A percentile compares a stretch with the other conserved stretches of the same genome.
These are phyloP conservation scores for Eucalyptus viminalis DNA, from an alignment of 345 rosid species.

Conservation along the genomic window DNA sequence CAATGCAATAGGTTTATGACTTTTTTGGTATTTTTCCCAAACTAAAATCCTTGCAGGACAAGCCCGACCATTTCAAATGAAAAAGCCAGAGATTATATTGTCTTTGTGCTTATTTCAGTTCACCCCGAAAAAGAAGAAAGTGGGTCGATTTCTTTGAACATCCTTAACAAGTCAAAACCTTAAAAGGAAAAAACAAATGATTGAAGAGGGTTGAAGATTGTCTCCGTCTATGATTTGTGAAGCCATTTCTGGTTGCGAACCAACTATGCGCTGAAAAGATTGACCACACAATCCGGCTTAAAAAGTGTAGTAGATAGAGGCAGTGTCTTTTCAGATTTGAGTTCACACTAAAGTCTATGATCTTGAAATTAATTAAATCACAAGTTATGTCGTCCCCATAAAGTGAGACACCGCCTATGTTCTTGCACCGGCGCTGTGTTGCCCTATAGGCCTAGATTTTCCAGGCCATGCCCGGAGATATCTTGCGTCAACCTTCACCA, in stretches of 20 bases:
- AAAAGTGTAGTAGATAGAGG: neutral
- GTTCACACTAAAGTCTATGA: neutral
- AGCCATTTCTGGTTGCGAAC: neutral
- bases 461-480: neutral
- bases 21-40: too few relatives aligned
- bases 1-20: too few relatives aligned
- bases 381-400: neutral
- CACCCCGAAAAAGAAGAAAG: neutral
- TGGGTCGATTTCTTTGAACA: neutral
- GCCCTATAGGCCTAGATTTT: neutral
- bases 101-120: neutral
- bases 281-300: neutral
- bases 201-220: neutral
- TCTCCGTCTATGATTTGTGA: neutral
- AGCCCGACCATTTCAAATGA: neutral
- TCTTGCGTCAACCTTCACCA: neutral
- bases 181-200: neutral
- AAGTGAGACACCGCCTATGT: neutral
- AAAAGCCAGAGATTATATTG: neutral
- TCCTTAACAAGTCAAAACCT: neutral
- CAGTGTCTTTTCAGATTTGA: neutral
- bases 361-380: neutral
- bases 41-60: neutral
- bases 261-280: neutral
- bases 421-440: neutral